Conservation (phyloP, 2,329 filamentous ascomycete species). For the Colletotrichum shisoi region DNA sequence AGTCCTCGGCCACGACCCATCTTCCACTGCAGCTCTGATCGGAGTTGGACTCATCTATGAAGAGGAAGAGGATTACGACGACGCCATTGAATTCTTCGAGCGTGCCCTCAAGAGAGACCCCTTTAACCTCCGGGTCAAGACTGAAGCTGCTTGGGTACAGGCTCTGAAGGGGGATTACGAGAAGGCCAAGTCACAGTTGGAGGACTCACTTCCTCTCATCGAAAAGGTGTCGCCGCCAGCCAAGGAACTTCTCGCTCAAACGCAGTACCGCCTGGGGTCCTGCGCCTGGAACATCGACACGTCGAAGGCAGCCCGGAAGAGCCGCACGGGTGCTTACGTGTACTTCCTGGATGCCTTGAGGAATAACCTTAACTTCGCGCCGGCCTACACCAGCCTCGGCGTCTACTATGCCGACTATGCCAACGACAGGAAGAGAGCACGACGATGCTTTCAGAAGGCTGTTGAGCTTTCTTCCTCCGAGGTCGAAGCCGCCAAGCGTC, state of each 20-base stretch:
- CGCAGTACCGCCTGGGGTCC: constrained; percentile 83
- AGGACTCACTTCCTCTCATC: constrained; percentile 72
- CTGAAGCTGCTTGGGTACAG: constrained; percentile 92
- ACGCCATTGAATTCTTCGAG: constrained; percentile 81
- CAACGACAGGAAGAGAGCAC: constrained; percentile 83
- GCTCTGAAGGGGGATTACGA: constrained; percentile 80
- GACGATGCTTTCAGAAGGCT: constrained; percentile 95
- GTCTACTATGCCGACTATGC: constrained; percentile 91
- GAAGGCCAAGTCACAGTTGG: constrained; percentile 72
- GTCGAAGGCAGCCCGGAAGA: constrained; percentile 76
- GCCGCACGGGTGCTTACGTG: constrained; percentile 81
- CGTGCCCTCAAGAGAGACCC: constrained; percentile 77
- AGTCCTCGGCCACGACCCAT: constrained; percentile 77
- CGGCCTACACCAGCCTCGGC: constrained; percentile 89
- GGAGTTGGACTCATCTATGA: constrained; percentile 91
- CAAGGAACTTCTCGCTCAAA: constrained; percentile 81
- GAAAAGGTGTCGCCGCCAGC: constrained; percentile 66
- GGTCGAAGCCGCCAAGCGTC: constrained; percentile 82
- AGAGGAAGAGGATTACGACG: constrained; percentile 86
- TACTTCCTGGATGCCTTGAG: constrained; percentile 85
- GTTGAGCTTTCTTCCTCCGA: constrained; percentile 91
- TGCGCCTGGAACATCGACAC: constrained; percentile 87
- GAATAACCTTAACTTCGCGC: constrained; percentile 85
- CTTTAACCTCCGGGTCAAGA: constrained; percentile 78
- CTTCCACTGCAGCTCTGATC: constrained; percentile 81